Evolutionary conservation across 305 asterid species (phyloP), one percentile per base, ranked within the genome.

Genomic region (Withania somnifera): DNA sequence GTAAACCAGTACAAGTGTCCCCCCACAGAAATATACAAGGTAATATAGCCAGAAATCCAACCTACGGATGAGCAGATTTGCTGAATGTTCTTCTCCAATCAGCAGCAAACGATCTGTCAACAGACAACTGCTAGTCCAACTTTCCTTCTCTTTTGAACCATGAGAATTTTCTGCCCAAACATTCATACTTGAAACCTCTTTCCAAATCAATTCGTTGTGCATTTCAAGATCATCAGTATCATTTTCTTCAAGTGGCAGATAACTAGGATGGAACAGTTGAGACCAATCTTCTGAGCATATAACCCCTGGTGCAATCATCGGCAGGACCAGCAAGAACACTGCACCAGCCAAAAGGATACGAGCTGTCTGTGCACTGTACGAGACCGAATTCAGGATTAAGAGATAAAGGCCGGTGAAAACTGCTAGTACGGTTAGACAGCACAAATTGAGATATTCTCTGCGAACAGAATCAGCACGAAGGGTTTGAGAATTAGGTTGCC

Each of bases 11-110:
- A 92, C 94, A 7, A 89, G 85, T 11, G 97, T 93, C 75, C 93
- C 97, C 36, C 94, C 90, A 54, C 92, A 90, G 56, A 91, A 84
- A 82, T 93, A 93, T 19, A 89, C 87, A 7, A 87, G 57, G 83
- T 84, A 91, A 86, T 90, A 93, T 14, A 93, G 87, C 97, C 97
- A 93, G 71, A 93, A 93, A 45, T 91, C 97, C 83, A 81, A 73
- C 20, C 87, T 81, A 14, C 38, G 6, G 26, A 91, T 19, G 15
- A 90, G 89, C 87, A 83, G 28, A 60, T 80, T 28, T 47, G 87
- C 86, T 1, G 92, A 86, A 79, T 90, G 94, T 54, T 93, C 96
- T 64, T 93, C 92, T 71, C 92, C 96, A 17, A 89, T 89, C 78
- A 83, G 85, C 79, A 79, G 71, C 42, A 80, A 51, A 26, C 28